Conservation (phyloP, 768 basidiomycete genomes). For the Russula sp. region DNA sequence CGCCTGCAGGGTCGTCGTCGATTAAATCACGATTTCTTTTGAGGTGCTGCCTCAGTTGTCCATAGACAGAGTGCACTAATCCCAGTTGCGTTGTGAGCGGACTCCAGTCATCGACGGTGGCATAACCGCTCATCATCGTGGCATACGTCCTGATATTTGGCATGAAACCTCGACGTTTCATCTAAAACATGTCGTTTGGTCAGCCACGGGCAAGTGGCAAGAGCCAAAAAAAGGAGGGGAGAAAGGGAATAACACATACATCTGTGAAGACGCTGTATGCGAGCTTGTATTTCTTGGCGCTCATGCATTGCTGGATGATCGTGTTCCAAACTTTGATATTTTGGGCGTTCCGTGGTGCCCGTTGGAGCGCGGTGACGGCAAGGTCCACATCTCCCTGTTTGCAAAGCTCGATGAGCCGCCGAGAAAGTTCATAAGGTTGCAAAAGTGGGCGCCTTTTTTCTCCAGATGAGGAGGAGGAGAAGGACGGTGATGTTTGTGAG, state of each 20-base stretch:
- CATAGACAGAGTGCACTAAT: constrained; percentile 60
- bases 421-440: constrained; percentile 60
- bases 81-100: constrained; percentile 56
- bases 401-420: constrained; percentile 56
- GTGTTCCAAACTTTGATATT: constrained; percentile 80
- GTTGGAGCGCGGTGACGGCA: constrained; percentile 66
- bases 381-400: constrained; percentile 53
- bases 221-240: neutral
- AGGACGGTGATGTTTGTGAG: neutral
- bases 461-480: no score
- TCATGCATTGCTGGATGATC: constrained; percentile 63
- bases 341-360: constrained; percentile 67
- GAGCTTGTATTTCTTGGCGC: constrained; percentile 53
- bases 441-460: constrained; percentile 33
- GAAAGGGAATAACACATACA: constrained; percentile 41
- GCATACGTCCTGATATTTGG: constrained; percentile 66
- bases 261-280: constrained; percentile 67
- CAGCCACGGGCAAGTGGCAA: neutral
- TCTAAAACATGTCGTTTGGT: constrained; percentile 43
- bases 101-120: constrained; percentile 60
- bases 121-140: constrained; percentile 65
- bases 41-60: constrained; percentile 52
- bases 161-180: constrained; percentile 79
- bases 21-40: constrained; percentile 46
- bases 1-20: constrained; percentile 47